phyloP scores from a whole-genome alignment of 768 basidiomycete genomes.

The Macrolepiota dolichaula region DNA sequence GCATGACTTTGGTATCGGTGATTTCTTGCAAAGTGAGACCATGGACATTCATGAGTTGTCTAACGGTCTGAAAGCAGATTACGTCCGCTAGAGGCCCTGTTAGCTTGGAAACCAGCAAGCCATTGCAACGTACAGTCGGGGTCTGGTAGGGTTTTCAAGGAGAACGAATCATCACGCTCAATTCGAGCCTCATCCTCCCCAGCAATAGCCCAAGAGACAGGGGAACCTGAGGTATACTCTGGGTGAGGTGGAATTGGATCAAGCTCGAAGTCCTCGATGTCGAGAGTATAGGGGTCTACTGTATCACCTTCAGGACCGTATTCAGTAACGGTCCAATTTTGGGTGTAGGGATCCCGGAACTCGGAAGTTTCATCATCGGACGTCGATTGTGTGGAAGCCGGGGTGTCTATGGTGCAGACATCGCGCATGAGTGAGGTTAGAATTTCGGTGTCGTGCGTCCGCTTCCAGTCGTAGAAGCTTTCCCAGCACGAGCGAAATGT shows the following conservation, averaged over 20 bases:
- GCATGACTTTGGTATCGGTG: constrained; percentile 46
- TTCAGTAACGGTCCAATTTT: not conserved
- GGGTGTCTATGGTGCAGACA: not conserved
- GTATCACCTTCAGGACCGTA: not conserved
- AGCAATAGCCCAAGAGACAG: constrained; percentile 41
- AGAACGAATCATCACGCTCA: constrained; percentile 37
- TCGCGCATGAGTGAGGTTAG: not conserved
- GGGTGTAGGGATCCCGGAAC: not conserved
- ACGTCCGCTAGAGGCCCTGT: constrained; percentile 36
- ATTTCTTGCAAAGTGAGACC: constrained; percentile 40
- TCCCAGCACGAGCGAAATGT: not conserved
- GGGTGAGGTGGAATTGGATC: constrained; percentile 22
- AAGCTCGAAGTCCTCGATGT: not conserved
- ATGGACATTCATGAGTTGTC: constrained; percentile 35
- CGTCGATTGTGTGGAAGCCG: not conserved
- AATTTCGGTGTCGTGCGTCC: not conserved
- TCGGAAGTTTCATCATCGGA: not conserved
- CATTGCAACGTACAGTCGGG: constrained; percentile 30
- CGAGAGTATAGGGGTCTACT: not conserved
- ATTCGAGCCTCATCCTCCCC: constrained; percentile 53
- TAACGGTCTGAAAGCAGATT: constrained; percentile 45
- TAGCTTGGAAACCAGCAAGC: not conserved
- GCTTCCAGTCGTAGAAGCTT: not conserved
- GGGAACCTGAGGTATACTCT: constrained; percentile 56
- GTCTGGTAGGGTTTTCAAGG: constrained; percentile 44